Evolutionary conservation across 495 filamentous ascomycete genomes (phyloP).

Genomic region (Letharia lupina): DNA sequence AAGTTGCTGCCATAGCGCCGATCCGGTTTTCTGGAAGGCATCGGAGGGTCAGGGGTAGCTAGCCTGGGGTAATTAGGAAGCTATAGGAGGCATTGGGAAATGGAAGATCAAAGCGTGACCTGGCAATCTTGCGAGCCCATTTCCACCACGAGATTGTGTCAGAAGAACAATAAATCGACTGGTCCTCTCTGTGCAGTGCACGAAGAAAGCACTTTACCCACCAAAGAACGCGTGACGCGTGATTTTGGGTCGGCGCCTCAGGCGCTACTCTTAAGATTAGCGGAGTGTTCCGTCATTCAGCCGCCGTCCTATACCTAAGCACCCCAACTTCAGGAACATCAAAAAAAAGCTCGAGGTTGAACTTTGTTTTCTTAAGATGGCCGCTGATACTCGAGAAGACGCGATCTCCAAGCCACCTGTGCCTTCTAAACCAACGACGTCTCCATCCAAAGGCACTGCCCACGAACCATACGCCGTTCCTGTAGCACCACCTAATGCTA

Average conservation of each 20-base stretch:
- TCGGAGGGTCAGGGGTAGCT: conserved; percentile 29
- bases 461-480: conserved; percentile 34
- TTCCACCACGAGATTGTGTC: neutral
- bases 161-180: neutral
- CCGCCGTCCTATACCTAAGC: too few relatives aligned
- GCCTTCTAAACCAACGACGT: neutral
- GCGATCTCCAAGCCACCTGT: neutral
- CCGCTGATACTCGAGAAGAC: conserved; percentile 44
- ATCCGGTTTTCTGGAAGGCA: conserved; percentile 50
- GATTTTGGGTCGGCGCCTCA: neutral
- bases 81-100: neutral
- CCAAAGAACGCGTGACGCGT: neutral
- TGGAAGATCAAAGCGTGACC: neutral
- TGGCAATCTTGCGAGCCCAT: neutral
- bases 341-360: neutral
- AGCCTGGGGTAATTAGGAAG: neutral
- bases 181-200: neutral
- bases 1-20: conserved; percentile 47
- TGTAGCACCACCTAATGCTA: conserved; percentile 30
- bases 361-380: conserved; percentile 33
- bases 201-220: neutral
- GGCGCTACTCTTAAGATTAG: neutral
- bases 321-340: too few relatives aligned
- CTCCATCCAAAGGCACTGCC: conserved; percentile 21
- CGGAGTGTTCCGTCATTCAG: too few relatives aligned